Evolutionary conservation across 2,329 filamentous ascomycete species (phyloP).

Genomic region (Chaetothyriales sp.): DNA sequence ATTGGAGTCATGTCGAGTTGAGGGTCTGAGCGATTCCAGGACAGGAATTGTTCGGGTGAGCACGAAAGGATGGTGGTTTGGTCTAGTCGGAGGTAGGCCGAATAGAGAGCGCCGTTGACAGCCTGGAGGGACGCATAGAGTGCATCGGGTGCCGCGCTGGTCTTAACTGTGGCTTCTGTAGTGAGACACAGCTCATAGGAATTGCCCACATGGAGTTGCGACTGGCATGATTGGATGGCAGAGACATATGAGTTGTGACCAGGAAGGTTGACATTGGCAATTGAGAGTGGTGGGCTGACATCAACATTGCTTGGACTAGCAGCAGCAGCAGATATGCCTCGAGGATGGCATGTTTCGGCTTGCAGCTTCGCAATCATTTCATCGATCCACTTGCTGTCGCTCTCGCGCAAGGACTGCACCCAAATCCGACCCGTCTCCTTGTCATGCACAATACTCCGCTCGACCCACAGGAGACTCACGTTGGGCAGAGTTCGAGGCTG

Average conservation of each 20-base stretch:
- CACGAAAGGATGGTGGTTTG: conserved; percentile 59
- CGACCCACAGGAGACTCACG: conserved; percentile 60
- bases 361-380: conserved; percentile 17
- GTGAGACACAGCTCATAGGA: conserved; percentile 81
- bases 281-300: background rate
- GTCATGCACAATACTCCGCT: conserved; percentile 63
- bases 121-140: conserved; percentile 56
- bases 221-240: conserved; percentile 55
- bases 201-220: conserved; percentile 57
- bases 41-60: conserved; percentile 80
- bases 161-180: conserved; percentile 51
- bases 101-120: conserved; percentile 69
- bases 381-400: conserved; percentile 34
- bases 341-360: conserved; percentile 1
- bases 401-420: conserved; percentile 48
- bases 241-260: conserved; percentile 42
- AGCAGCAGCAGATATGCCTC: background rate
- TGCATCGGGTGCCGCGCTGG: conserved; percentile 26
- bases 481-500: conserved; percentile 41
- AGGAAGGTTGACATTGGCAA: conserved; percentile 22
- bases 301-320: background rate
- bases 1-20: conserved; percentile 62
- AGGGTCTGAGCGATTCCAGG: conserved; percentile 43
- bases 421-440: conserved; percentile 47
- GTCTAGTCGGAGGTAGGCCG: conserved; percentile 61